Conservation (phyloP, 2,329 filamentous ascomycete genomes). For the Clarireedia paspali region DNA sequence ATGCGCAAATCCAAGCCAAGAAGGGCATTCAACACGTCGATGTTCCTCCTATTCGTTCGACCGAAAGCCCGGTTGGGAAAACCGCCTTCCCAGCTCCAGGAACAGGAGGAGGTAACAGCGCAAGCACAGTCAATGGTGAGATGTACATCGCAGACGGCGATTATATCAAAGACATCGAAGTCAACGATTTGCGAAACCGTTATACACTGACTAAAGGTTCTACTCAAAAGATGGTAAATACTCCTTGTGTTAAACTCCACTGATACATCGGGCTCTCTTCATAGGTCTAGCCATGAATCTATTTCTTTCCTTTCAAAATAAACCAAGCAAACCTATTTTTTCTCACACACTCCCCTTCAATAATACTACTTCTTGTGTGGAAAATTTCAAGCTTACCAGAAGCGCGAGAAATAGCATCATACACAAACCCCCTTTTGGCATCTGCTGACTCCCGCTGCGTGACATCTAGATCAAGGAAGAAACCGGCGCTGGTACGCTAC, state of each 20-base stretch:
- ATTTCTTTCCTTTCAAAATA: constrained; percentile 19
- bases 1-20: constrained; percentile 74
- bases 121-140: constrained; percentile 62
- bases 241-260: constrained; percentile 56
- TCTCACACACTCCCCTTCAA: constrained; percentile 26
- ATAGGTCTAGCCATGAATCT: constrained; percentile 30
- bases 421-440: constrained; percentile 62
- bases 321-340: constrained; percentile 12
- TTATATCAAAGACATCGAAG: constrained; percentile 97
- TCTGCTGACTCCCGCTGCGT: constrained; percentile 88
- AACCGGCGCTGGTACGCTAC: constrained; percentile 96
- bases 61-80: constrained; percentile 20
- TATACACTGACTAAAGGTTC: constrained; percentile 96
- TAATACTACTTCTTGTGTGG: constrained; percentile 36
- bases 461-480: constrained; percentile 98
- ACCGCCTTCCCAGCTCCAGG: constrained; percentile 24
- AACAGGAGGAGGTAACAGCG: constrained; percentile 31
- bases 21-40: constrained; percentile 88
- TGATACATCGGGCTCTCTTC: constrained; percentile 48
- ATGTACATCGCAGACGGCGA: constrained; percentile 95
- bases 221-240: constrained; percentile 99
- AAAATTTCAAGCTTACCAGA: constrained; percentile 63
- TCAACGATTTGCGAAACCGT: constrained; percentile 94
- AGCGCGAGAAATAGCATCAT: constrained; percentile 52
- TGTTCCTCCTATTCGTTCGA: constrained; percentile 66